Conservation (phyloP, 345 rosid genomes). For the Bruguiera parviflora region DNA sequence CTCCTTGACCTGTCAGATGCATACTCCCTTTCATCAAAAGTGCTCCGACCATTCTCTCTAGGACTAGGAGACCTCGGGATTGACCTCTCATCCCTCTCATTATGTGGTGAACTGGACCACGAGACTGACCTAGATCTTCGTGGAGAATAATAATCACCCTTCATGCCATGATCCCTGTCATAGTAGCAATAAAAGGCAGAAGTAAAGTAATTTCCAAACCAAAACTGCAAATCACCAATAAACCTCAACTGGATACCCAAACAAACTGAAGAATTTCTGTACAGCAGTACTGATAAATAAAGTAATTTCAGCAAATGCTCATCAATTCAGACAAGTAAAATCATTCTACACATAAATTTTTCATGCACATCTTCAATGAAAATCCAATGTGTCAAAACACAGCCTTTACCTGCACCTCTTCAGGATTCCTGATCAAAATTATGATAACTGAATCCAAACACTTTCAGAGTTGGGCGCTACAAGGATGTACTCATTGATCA, state of each 20-base stretch:
- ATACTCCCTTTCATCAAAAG: slow-evolving; percentile 36
- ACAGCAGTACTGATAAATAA: slow-evolving; percentile 1
- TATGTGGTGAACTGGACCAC: slow-evolving; percentile 49
- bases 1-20: slow-evolving; percentile 44
- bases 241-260: neutral
- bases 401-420: slow-evolving; percentile 59
- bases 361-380: slow-evolving; percentile 29
- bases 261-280: slow-evolving; percentile 10
- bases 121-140: slow-evolving; percentile 55
- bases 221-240: neutral
- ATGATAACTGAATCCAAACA: slow-evolving; percentile 47
- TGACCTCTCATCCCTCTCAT: slow-evolving; percentile 38
- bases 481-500: slow-evolving; percentile 49
- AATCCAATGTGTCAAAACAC: slow-evolving; percentile 33
- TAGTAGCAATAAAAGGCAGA: slow-evolving; percentile 12
- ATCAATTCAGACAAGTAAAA: neutral
- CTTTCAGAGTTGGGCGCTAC: slow-evolving; percentile 47
- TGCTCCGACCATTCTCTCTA: slow-evolving; percentile 41
- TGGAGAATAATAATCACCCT: slow-evolving; percentile 46
- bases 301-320: neutral
- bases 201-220: slow-evolving; percentile 12
- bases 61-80: slow-evolving; percentile 46
- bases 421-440: slow-evolving; percentile 46
- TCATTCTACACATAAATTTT: slow-evolving; percentile 10
- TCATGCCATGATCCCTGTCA: slow-evolving; percentile 43